These are phyloP conservation scores for Halteria grandinella DNA, from an alignment of 73 alveolate species.

Conservation along the genomic window DNA sequence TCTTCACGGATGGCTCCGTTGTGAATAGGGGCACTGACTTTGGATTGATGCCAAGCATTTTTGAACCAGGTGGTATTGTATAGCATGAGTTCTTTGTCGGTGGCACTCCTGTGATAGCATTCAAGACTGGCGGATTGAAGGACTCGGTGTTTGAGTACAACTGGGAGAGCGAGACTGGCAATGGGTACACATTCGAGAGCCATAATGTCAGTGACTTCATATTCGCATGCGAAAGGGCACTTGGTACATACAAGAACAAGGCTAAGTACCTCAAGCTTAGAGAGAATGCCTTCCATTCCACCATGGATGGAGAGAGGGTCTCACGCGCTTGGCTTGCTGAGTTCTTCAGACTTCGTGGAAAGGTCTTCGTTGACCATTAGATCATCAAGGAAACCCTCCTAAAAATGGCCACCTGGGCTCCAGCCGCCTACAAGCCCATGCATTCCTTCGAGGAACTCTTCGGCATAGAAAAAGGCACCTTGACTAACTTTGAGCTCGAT, in stretches of 20 bases:
- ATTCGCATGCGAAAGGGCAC: constrained; percentile 90
- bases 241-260: constrained; percentile 81
- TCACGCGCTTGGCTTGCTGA: constrained; percentile 95
- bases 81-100: constrained; percentile 99
- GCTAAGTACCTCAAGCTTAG: constrained; percentile 79
- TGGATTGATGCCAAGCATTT: constrained; percentile 97
- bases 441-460: constrained; percentile 32
- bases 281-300: constrained; percentile 91
- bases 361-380: constrained; percentile 73
- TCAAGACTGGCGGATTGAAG: constrained; percentile 97
- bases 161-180: constrained; percentile 89
- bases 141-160: constrained; percentile 90
- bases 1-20: constrained; percentile 96
- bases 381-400: constrained; percentile 43
- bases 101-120: constrained; percentile 98
- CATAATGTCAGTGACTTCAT: constrained; percentile 86
- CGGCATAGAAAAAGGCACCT: constrained; percentile 26
- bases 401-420: constrained; percentile 19
- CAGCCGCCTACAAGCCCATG: constrained; percentile 42
- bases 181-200: constrained; percentile 92
- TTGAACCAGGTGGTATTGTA: constrained; percentile 99
- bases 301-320: constrained; percentile 94
- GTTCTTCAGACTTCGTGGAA: constrained; percentile 88
- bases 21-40: constrained; percentile 96
- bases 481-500: constrained; percentile 4